A percentile compares a stretch with the other conserved stretches of the same genome.
Evolutionary conservation across 2,329 filamentous ascomycete species (phyloP).

Genomic region (Fusarium succisae): DNA sequence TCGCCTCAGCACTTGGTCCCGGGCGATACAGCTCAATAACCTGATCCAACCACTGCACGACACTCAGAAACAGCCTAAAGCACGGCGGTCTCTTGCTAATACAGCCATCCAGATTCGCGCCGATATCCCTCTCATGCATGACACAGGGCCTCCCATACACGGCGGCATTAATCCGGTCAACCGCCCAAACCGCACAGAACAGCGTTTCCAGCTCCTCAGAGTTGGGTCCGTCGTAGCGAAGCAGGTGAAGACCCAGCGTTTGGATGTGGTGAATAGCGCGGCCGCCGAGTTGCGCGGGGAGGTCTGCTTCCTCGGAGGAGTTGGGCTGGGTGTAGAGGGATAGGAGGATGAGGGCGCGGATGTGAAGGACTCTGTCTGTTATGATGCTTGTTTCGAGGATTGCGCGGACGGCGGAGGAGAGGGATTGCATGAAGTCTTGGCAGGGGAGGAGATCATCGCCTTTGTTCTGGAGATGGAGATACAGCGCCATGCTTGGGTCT

Average conservation of each 20-base stretch:
- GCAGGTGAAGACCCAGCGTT: constrained; percentile 64
- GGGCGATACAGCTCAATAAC: constrained; percentile 70
- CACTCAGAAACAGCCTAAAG: constrained; percentile 65
- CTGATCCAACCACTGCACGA: constrained; percentile 65
- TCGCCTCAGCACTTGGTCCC: constrained; percentile 52
- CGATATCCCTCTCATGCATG: constrained; percentile 69
- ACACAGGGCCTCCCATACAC: constrained; percentile 68
- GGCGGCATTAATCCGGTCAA: constrained; percentile 68
- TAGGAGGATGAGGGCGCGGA: constrained; percentile 62
- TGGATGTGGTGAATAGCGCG: constrained; percentile 67
- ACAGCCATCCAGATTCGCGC: constrained; percentile 61
- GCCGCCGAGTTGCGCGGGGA: constrained; percentile 62
- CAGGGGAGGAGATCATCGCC: constrained; percentile 53
- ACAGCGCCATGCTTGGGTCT: constrained; percentile 55
- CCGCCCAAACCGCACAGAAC: constrained; percentile 68
- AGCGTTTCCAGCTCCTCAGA: constrained; percentile 57
- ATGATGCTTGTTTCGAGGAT: constrained; percentile 64
- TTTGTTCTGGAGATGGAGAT: constrained; percentile 56
- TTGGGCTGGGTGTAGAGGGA: constrained; percentile 69
- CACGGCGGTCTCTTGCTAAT: constrained; percentile 61
- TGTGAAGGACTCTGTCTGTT: constrained; percentile 62
- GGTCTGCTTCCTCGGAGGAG: constrained; percentile 62
- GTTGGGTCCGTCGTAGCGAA: constrained; percentile 52
- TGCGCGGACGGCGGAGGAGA: constrained; percentile 59
- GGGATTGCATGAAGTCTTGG: constrained; percentile 58